Conservation (phyloP, 805 yeast genomes). For the Barnettozyma californica region DNA sequence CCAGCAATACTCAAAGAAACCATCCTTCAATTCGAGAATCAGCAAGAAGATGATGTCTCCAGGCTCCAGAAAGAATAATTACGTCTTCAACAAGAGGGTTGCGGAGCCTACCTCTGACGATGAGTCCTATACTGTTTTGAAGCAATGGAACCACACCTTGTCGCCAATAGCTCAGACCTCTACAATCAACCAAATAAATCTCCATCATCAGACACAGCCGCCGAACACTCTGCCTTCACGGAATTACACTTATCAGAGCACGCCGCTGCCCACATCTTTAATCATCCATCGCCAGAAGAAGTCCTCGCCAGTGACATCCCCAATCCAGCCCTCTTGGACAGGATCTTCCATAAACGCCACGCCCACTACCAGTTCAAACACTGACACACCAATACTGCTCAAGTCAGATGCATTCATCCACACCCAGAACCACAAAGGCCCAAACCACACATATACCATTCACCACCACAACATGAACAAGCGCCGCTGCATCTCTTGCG, state of each 20-base stretch:
- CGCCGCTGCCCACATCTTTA: not conserved
- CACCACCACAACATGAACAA: constrained; percentile 23
- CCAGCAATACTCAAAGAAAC: constrained; percentile 16
- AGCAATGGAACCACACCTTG: constrained; percentile 8
- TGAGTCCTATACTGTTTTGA: constrained; percentile 8
- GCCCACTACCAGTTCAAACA: constrained; percentile 12
- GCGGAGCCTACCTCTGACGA: constrained; percentile 12
- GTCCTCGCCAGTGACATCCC: not conserved
- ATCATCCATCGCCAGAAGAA: not conserved
- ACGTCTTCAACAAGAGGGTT: constrained; percentile 12
- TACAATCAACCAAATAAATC: constrained; percentile 8
- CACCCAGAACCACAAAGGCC: constrained; percentile 25
- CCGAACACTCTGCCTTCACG: constrained; percentile 8
- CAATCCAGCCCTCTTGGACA: constrained; percentile 1
- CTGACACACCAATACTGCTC: constrained; percentile 11
- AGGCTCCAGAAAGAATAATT: constrained; percentile 6
- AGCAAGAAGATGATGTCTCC: constrained; percentile 24
- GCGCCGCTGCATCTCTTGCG: constrained; percentile 85
- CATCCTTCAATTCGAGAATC: constrained; percentile 27
- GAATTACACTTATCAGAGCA: constrained; percentile 4
- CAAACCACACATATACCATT: constrained; percentile 26
- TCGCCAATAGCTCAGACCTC: constrained; percentile 12
- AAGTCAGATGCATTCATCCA: constrained; percentile 21
- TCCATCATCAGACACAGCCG: constrained; percentile 8
- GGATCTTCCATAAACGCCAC: not conserved